Conservation (phyloP, 2,329 filamentous ascomycete genomes). For the Sarocladium kiliense region DNA sequence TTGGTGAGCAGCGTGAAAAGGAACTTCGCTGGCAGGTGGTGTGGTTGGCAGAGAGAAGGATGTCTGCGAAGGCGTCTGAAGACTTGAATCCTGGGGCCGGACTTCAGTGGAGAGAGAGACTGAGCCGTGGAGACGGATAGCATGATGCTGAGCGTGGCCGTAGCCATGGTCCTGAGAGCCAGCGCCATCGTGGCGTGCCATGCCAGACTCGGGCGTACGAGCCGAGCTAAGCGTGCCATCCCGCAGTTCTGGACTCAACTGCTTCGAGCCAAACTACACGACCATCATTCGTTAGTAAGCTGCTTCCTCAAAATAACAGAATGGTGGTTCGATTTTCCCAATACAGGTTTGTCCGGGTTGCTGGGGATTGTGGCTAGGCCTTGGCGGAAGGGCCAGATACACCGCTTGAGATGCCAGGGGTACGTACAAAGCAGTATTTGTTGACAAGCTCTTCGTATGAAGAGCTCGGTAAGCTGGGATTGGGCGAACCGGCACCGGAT, state of each 20-base stretch:
- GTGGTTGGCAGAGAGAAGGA: slow-evolving; percentile 34
- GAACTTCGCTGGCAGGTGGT: slow-evolving; percentile 39
- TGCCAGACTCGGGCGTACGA: slow-evolving; percentile 26
- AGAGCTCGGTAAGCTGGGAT: slow-evolving; percentile 65
- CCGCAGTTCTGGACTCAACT: slow-evolving; percentile 44
- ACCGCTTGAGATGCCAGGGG: slow-evolving; percentile 33
- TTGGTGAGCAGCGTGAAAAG: slow-evolving; percentile 33
- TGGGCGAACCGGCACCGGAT: slow-evolving; percentile 46
- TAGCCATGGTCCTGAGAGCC: neutral
- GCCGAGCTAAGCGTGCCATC: slow-evolving; percentile 40
- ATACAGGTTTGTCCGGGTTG: slow-evolving; percentile 12
- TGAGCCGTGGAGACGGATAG: neutral
- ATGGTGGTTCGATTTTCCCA: neutral
- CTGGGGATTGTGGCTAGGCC: slow-evolving; percentile 15
- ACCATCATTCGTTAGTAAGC: slow-evolving; percentile 32
- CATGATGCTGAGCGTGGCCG: neutral
- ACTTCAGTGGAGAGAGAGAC: neutral
- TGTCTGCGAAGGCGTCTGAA: slow-evolving; percentile 17
- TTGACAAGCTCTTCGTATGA: slow-evolving; percentile 96
- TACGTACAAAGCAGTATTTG: slow-evolving; percentile 99
- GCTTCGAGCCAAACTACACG: slow-evolving; percentile 57
- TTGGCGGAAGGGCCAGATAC: slow-evolving; percentile 15
- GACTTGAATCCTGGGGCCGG: neutral
- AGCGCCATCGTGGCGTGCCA: slow-evolving; percentile 12
- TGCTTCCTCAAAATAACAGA: slow-evolving; percentile 15